Percentiles rank a stretch among this genome's conserved stretches.
phyloP scores from a whole-genome alignment of 306 rosid genomes.

The Boehmeria nivea region DNA sequence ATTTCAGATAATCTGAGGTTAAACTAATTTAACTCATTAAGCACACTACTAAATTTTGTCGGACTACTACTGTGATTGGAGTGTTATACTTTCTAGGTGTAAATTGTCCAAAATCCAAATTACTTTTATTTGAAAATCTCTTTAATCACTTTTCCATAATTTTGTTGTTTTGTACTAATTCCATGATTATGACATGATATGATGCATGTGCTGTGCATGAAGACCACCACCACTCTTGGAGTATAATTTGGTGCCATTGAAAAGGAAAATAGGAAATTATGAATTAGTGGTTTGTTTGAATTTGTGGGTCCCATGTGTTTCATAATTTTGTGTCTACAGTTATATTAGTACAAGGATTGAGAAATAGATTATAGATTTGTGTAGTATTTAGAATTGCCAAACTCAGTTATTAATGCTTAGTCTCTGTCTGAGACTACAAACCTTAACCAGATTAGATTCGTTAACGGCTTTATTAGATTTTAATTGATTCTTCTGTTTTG shows the following conservation, averaged over 20 bases:
- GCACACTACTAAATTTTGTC: constrained; percentile 1
- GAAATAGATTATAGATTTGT: too few species aligned
- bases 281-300: not conserved
- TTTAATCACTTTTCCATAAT: constrained; percentile 8
- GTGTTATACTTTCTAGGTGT: constrained; percentile 7
- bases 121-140: not conserved
- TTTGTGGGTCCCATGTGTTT: not conserved
- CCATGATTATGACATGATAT: constrained; percentile 28
- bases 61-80: too few species aligned
- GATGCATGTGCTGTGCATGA: not conserved
- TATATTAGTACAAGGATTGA: too few species aligned
- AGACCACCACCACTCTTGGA: constrained; percentile 17
- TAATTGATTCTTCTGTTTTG: not conserved
- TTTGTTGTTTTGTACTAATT: constrained; percentile 23
- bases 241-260: constrained; percentile 21
- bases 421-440: too few species aligned
- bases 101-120: not conserved
- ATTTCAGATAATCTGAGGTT: not conserved
- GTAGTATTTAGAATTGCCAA: too few species aligned
- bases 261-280: too few species aligned
- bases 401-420: too few species aligned
- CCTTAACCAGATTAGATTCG: not conserved
- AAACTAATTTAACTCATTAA: not conserved
- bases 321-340: not conserved
- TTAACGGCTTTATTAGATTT: not conserved